phyloP scores from a whole-genome alignment of 2,329 filamentous ascomycete species.

The Penicillium corylophilum region DNA sequence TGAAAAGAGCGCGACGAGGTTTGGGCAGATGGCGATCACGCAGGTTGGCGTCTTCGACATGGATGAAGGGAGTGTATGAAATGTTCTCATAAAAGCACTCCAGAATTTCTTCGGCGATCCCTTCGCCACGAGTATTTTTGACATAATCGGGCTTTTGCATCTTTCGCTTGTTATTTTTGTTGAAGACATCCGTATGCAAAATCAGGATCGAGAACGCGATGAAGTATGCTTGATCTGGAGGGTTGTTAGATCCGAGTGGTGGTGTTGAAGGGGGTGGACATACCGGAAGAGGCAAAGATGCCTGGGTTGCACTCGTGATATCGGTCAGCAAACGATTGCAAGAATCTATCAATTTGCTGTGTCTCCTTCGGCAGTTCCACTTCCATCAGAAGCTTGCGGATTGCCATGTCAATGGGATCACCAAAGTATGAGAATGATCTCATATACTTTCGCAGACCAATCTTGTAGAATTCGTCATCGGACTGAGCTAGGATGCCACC shows the following conservation, averaged over 20 bases:
- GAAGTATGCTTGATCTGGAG: conserved; percentile 86
- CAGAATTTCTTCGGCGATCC: conserved; percentile 88
- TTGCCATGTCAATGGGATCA: conserved; percentile 96
- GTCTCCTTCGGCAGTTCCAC: conserved; percentile 95
- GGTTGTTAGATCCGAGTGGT: not conserved
- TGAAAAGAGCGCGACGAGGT: conserved; percentile 68
- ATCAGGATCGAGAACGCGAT: conserved; percentile 96
- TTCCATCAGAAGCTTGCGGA: conserved; percentile 93
- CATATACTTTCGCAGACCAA: conserved; percentile 92
- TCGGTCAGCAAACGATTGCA: conserved; percentile 91
- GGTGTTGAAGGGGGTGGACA: conserved; percentile 3
- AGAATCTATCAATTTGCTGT: conserved; percentile 91
- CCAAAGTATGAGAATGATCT: conserved; percentile 92
- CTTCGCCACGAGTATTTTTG: conserved; percentile 89
- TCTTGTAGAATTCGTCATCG: conserved; percentile 77
- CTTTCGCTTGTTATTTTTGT: conserved; percentile 99
- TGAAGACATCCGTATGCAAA: conserved; percentile 97
- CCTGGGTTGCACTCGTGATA: conserved; percentile 99
- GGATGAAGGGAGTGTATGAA: conserved; percentile 95
- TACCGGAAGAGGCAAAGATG: conserved; percentile 76
- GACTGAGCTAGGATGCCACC: conserved; percentile 82
- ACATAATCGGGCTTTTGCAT: conserved; percentile 97
- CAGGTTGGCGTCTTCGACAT: conserved; percentile 82
- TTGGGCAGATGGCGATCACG: conserved; percentile 72
- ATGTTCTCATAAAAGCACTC: conserved; percentile 99